Base-by-base conservation (phyloP, 305 asterid genomes). In the Andrographis paniculata region DNA sequence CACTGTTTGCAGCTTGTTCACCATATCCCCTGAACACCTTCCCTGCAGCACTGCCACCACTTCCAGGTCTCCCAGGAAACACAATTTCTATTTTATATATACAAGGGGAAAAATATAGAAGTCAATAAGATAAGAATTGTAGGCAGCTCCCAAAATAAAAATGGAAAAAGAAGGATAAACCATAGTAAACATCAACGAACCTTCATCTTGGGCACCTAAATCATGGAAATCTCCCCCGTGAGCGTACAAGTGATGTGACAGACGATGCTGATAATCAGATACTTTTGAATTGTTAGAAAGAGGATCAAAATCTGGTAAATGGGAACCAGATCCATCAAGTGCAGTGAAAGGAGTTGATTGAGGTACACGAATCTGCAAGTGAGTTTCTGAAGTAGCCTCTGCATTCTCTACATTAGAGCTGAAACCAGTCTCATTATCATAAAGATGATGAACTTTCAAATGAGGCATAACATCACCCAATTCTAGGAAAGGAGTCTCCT, bases 401-500 rank as follows among this genome's bases (percentile, higher is more conserved):
- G 61, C 63, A 27, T 69, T 72, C 42, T 79, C 95, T 37, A 68
- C 38, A 63, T 56, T 62, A 40, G 78, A 47, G 55, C 59, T 62
- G 15, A 70, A 42, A 55, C 72, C 73, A 41, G 66, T 42, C 38
- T 21, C 66, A 58, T 65, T 50, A 40, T 59, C 72, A 70, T 55
- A 68, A 33, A 65, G 80, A 7, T 56, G 68, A 39, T 64, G 64
- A 57, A 55, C 58, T 75, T 68, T 84, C 75, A 87, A 65, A 60
- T 87, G 95, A 15, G 95, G 99, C 94, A 91, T 87, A 49, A 87
- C 58, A 48, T 83, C 93, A 52, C 96, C 96, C 75, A 91, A 62
- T 63, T 87, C 86, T 36, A 18, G 50, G 65, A 91, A 91, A 17
- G 84, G 84, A 12, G 80, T 69, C 43, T 68, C 93, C 45, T 80